phyloP scores from a whole-genome alignment of 176 grass and related monocot genomes.

The Bromus sterilis region DNA sequence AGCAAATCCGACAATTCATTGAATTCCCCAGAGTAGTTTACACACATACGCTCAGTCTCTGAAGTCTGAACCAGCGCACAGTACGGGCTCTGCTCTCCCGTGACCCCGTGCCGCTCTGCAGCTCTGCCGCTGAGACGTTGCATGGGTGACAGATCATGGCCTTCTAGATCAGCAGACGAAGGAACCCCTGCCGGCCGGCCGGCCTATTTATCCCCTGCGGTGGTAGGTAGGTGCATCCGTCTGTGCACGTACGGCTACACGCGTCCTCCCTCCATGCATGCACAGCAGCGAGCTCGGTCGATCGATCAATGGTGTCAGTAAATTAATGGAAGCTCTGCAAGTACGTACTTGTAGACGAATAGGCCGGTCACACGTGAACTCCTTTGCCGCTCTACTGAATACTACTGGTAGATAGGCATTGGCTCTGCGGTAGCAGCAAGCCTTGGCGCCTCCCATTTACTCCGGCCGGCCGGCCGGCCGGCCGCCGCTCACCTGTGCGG shows the following conservation, averaged over 20 bases:
- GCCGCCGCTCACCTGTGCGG: neutral
- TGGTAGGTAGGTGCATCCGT: neutral
- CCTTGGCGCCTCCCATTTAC: neutral
- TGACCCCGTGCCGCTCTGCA: neutral
- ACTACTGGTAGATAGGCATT: neutral
- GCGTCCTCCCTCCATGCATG: neutral
- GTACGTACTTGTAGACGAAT: neutral
- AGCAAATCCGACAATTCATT: neutral
- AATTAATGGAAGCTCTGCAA: constrained; percentile 3
- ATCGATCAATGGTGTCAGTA: neutral
- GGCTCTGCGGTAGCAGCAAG: neutral
- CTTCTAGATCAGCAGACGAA: neutral
- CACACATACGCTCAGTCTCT: neutral
- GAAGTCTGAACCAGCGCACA: neutral
- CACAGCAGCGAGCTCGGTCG: neutral
- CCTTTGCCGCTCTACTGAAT: neutral
- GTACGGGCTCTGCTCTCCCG: neutral
- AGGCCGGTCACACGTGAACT: neutral
- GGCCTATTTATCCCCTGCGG: neutral
- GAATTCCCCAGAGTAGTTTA: neutral
- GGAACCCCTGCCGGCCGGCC: neutral
- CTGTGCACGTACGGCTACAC: neutral
- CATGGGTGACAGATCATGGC: neutral
- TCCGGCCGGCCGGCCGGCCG: neutral
- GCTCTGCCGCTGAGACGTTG: neutral